These are phyloP conservation scores for Phialemonium atrogriseum DNA, from an alignment of 2,329 filamentous ascomycete species.

Conservation along the genomic window DNA sequence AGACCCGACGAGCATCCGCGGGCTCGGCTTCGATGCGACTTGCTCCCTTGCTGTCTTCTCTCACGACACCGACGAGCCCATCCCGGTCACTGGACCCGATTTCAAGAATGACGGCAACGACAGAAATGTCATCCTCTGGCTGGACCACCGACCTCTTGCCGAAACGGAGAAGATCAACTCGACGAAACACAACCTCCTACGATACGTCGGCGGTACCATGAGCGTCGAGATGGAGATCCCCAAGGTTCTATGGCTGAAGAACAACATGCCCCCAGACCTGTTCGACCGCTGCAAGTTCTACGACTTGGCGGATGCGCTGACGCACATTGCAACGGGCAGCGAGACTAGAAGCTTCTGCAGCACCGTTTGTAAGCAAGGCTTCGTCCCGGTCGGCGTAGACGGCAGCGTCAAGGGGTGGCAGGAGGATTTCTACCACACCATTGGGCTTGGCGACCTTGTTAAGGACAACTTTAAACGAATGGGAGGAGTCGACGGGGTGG, in stretches of 20 bases:
- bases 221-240: conserved; percentile 99
- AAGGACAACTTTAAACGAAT: conserved; percentile 87
- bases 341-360: conserved; percentile 93
- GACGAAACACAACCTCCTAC: conserved; percentile 83
- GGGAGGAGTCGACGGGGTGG: conserved; percentile 90
- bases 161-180: conserved; percentile 92
- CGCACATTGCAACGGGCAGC: conserved; percentile 85
- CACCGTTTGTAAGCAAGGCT: conserved; percentile 95
- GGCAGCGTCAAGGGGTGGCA: conserved; percentile 98
- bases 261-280: conserved; percentile 87
- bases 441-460: conserved; percentile 77
- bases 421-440: conserved; percentile 80
- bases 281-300: conserved; percentile 96
- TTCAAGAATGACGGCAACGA: conserved; percentile 76
- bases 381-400: conserved; percentile 92
- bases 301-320: conserved; percentile 85
- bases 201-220: conserved; percentile 97
- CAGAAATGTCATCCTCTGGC: conserved; percentile 93
- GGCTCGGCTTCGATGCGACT: conserved; percentile 97
- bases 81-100: conserved; percentile 81
- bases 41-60: conserved; percentile 92
- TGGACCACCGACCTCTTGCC: conserved; percentile 85
- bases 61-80: conserved; percentile 80
- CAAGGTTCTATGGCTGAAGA: conserved; percentile 97
- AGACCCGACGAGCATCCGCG: conserved; percentile 66